Evolutionary conservation across 2,329 filamentous ascomycete species (phyloP).

Genomic region (Colletotrichum tabaci): DNA sequence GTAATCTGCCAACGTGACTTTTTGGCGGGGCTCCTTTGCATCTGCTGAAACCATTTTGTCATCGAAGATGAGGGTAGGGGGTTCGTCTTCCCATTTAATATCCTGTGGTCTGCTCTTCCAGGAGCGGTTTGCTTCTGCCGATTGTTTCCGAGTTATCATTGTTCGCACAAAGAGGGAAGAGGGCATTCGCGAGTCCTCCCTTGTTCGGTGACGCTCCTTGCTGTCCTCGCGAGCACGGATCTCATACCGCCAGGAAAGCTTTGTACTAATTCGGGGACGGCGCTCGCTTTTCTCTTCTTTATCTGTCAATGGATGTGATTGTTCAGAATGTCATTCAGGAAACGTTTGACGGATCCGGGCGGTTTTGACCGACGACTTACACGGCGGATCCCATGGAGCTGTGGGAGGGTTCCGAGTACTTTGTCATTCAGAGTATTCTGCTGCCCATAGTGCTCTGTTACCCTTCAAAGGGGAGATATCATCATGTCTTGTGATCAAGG

Average conservation of each 20-base stretch:
- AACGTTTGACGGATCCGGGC: not conserved
- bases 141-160: not conserved
- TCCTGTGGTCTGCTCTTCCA: not conserved
- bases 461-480: too few relatives aligned
- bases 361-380: too few relatives aligned
- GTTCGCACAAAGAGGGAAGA: not conserved
- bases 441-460: too few relatives aligned
- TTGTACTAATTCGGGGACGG: slow-evolving; percentile 9
- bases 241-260: not conserved
- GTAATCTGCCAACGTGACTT: not conserved
- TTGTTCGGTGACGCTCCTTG: not conserved
- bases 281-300: too few relatives aligned
- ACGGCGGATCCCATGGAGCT: too few relatives aligned
- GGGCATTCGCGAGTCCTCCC: not conserved
- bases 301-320: not conserved
- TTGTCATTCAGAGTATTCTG: too few relatives aligned
- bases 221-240: not conserved
- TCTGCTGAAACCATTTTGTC: not conserved
- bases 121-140: too few relatives aligned
- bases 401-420: too few relatives aligned
- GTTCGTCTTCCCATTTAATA: not conserved
- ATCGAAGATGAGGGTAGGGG: not conserved
- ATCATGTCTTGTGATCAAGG: too few relatives aligned
- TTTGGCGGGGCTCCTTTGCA: not conserved
- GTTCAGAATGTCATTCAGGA: not conserved